Evolutionary conservation across 768 basidiomycete genomes (phyloP).

Genomic region (Podaxis mareebaensis): DNA sequence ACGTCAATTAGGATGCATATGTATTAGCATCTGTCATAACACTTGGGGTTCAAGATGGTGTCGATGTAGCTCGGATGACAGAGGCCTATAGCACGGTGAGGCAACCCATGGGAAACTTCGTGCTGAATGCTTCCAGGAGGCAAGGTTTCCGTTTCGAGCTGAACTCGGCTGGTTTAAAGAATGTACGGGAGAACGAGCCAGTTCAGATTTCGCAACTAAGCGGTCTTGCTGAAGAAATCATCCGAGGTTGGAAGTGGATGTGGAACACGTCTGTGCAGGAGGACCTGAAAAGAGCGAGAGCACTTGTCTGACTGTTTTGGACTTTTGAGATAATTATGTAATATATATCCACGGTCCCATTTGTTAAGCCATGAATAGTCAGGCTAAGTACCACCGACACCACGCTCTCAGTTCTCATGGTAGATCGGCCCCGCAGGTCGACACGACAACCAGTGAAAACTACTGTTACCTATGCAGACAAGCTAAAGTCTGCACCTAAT

Average conservation of each 20-base stretch:
- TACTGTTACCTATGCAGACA: slow-evolving; percentile 14
- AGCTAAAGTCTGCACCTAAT: slow-evolving; percentile 12
- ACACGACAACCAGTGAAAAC: slow-evolving; percentile 21
- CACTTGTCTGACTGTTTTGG: not conserved
- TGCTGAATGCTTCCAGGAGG: slow-evolving; percentile 20
- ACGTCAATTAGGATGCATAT: slow-evolving; percentile 27
- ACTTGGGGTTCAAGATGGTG: slow-evolving; percentile 22
- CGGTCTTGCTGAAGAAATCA: not conserved
- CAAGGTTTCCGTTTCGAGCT: slow-evolving; percentile 26
- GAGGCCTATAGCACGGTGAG: slow-evolving; percentile 32
- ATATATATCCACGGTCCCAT: not conserved
- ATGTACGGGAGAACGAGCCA: slow-evolving; percentile 18
- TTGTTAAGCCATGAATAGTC: not conserved
- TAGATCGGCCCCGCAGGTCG: slow-evolving; percentile 33
- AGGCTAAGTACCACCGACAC: not conserved
- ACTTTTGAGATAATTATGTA: not conserved
- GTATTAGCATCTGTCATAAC: slow-evolving; percentile 26
- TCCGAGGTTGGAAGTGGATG: slow-evolving; percentile 10
- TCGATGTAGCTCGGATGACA: slow-evolving; percentile 24
- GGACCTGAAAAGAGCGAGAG: slow-evolving; percentile 5
- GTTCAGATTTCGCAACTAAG: not conserved
- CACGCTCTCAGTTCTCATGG: slow-evolving; percentile 17
- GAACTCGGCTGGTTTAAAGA: slow-evolving; percentile 20
- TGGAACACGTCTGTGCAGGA: slow-evolving; percentile 10
- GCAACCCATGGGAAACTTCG: slow-evolving; percentile 36